Percentiles rank a stretch among this genome's conserved stretches.
phyloP scores from a whole-genome alignment of 108 stramenopile genomes.

The Aurantiochytrium sp. region DNA sequence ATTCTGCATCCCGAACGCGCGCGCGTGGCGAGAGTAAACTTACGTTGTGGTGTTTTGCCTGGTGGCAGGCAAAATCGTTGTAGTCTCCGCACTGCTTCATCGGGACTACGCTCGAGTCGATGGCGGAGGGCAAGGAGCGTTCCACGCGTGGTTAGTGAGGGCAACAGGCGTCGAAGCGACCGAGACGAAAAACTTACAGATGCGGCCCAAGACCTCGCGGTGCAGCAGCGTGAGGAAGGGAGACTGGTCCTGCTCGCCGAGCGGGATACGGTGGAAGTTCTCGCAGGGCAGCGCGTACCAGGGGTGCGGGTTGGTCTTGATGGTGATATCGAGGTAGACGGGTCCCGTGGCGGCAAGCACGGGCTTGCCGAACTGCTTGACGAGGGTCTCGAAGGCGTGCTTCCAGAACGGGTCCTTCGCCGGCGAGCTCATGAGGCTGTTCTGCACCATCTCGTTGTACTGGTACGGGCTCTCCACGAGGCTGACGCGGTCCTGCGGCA shows the following conservation, averaged over 20 bases:
- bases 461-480: slow-evolving; percentile 25
- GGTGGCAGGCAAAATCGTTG: neutral
- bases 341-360: neutral
- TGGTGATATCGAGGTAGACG: slow-evolving; percentile 1
- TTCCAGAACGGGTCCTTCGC: neutral
- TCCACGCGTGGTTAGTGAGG: too few relatives aligned
- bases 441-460: slow-evolving; percentile 28
- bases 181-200: too few relatives aligned
- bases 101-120: neutral
- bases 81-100: slow-evolving; percentile 26
- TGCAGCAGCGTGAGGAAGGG: slow-evolving; percentile 12
- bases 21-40: too few relatives aligned
- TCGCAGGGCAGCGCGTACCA: slow-evolving; percentile 19
- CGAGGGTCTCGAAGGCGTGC: neutral
- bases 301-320: neutral
- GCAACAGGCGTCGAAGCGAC: too few relatives aligned
- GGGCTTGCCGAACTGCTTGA: neutral
- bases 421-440: neutral
- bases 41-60: slow-evolving; percentile 1
- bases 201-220: slow-evolving; percentile 11
- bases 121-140: too few relatives aligned
- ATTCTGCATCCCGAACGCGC: too few relatives aligned
- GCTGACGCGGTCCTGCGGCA: slow-evolving; percentile 4
- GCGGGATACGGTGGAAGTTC: slow-evolving; percentile 14
- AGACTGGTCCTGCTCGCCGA: slow-evolving; percentile 20